Evolutionary conservation across 163 green algal genomes (phyloP).

Genomic region (Chlamydomonas reinhardtii): DNA sequence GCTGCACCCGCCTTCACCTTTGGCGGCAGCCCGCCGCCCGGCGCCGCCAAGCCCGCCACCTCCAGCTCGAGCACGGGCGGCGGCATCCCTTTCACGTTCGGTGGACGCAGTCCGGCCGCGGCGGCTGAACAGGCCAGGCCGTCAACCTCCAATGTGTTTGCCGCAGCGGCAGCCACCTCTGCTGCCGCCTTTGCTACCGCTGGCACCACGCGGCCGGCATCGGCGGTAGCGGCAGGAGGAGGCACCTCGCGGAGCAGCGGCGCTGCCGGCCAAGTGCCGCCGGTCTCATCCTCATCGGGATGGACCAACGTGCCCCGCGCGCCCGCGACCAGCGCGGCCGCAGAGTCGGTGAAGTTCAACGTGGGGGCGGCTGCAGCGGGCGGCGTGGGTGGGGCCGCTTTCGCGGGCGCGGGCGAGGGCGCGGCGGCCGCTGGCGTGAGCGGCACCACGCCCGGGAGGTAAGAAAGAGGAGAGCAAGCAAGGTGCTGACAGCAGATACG

Average conservation of each 20-base stretch:
- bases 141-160: neutral
- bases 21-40: neutral
- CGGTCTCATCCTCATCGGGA: neutral
- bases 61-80: neutral
- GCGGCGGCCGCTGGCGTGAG: too few relatives aligned
- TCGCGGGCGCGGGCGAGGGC: too few relatives aligned
- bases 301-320: neutral
- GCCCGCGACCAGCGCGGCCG: neutral
- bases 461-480: neutral
- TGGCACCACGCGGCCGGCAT: neutral
- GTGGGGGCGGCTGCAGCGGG: neutral
- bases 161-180: too few relatives aligned
- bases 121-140: neutral
- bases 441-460: slow-evolving; percentile 15
- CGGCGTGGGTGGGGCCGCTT: too few relatives aligned
- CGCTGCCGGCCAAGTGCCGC: neutral
- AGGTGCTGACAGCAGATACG: too few relatives aligned
- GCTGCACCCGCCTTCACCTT: neutral
- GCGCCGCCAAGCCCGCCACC: neutral
- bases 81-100: neutral
- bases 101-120: neutral
- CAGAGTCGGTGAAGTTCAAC: neutral
- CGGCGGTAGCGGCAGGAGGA: neutral
- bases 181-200: too few relatives aligned
- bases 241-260: neutral